Evolutionary conservation across 345 rosid species (phyloP).

Genomic region (Eucalyptus cloeziana): DNA sequence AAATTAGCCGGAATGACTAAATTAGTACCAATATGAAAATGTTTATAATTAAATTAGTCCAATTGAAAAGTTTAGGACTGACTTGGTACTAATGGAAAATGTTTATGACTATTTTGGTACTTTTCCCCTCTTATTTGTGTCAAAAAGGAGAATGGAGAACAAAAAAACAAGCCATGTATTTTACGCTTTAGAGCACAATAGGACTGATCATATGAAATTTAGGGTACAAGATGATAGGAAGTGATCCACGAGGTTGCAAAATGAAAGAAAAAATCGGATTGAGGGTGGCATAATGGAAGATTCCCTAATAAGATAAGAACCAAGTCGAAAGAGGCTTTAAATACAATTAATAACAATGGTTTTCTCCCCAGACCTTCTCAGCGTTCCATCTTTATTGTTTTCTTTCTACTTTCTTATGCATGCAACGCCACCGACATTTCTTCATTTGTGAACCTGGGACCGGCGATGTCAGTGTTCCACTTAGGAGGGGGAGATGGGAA

Average conservation of each 20-base stretch:
- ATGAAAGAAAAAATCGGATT: background rate
- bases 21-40: too few species aligned
- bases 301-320: background rate
- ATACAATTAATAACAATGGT: background rate
- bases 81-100: fast-evolving
- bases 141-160: background rate
- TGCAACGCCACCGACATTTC: background rate
- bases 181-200: background rate
- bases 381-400: too few species aligned
- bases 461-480: background rate
- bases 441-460: background rate
- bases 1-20: too few species aligned
- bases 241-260: background rate
- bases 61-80: too few species aligned
- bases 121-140: background rate
- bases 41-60: too few species aligned
- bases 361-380: too few species aligned
- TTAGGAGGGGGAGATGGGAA: background rate
- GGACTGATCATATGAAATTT: background rate
- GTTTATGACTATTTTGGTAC: too few species aligned
- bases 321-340: background rate
- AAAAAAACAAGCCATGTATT: background rate
- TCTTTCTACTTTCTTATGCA: background rate
- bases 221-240: background rate
- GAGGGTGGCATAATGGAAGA: background rate